Conservation (phyloP, 192 early-diverging fungal species). For the Mortierella claussenii region DNA sequence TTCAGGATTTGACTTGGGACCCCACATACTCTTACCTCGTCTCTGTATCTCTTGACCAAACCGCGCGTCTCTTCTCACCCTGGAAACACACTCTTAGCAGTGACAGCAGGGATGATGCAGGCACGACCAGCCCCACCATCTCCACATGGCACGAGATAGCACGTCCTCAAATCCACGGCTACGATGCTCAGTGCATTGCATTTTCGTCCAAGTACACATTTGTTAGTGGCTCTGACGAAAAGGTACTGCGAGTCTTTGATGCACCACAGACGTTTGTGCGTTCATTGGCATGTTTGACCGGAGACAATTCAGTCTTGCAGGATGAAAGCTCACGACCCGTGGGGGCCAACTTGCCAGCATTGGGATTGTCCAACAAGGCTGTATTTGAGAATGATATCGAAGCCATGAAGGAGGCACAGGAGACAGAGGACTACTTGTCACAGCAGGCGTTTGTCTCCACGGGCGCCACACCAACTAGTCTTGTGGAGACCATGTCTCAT, state of each 20-base stretch:
- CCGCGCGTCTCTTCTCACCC: constrained; percentile 82
- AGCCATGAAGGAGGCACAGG: constrained; percentile 56
- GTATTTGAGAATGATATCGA: constrained; percentile 69
- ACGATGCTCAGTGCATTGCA: constrained; percentile 88
- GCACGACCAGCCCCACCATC: constrained; percentile 4
- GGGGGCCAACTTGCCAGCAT: constrained; percentile 86
- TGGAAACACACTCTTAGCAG: constrained; percentile 61
- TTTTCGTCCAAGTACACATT: constrained; percentile 79
- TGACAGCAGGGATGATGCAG: not conserved
- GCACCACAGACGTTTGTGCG: constrained; percentile 83
- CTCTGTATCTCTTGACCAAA: constrained; percentile 88
- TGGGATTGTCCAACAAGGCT: constrained; percentile 97
- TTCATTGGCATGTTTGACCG: constrained; percentile 65
- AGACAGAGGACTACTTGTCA: constrained; percentile 67
- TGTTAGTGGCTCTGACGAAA: constrained; percentile 94
- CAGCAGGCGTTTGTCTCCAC: constrained; percentile 69
- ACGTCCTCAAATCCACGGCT: constrained; percentile 96
- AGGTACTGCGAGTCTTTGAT: constrained; percentile 90
- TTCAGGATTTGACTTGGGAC: constrained; percentile 87
- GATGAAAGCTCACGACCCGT: constrained; percentile 69
- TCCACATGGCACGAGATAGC: constrained; percentile 91
- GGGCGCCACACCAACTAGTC: constrained; percentile 56
- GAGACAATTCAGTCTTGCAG: constrained; percentile 34
- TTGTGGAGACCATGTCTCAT: constrained; percentile 54
- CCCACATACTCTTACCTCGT: constrained; percentile 77